These are phyloP conservation scores for Stenogyne calaminthoides DNA, from an alignment of 305 asterid species.

Conservation along the genomic window DNA sequence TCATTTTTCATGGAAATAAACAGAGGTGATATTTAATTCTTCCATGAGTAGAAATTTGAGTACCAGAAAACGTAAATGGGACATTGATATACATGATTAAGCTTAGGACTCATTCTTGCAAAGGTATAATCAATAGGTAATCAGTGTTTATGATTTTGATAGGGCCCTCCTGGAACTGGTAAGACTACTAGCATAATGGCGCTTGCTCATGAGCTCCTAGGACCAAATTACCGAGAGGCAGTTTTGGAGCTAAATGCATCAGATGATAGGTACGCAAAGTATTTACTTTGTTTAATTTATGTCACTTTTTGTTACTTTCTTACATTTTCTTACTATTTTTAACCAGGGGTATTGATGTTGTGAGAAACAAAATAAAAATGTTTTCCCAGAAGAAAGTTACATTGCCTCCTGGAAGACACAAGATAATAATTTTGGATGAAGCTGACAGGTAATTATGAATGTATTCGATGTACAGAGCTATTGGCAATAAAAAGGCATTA, in stretches of 20 bases:
- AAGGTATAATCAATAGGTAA: not conserved
- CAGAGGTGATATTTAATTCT: not conserved
- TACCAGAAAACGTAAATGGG: not conserved
- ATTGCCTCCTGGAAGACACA: slow-evolving; percentile 89
- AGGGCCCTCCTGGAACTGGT: slow-evolving; percentile 99
- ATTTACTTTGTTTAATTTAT: not conserved
- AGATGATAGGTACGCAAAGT: slow-evolving; percentile 68
- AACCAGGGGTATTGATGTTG: slow-evolving; percentile 91
- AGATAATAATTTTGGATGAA: slow-evolving; percentile 84
- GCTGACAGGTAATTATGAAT: slow-evolving; percentile 95
- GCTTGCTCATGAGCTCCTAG: slow-evolving; percentile 93
- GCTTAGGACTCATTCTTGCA: not conserved
- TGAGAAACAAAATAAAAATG: slow-evolving; percentile 97
- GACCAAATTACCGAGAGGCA: slow-evolving; percentile 85
- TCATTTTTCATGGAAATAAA: slow-evolving; percentile 6
- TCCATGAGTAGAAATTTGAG: not conserved
- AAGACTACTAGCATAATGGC: slow-evolving; percentile 95
- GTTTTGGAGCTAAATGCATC: slow-evolving; percentile 96
- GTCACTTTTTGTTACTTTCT: slow-evolving; percentile 17
- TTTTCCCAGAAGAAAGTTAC: slow-evolving; percentile 97
- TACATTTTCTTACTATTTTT: slow-evolving; percentile 3
- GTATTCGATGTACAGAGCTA: no score
- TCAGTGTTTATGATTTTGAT: slow-evolving; percentile 19
- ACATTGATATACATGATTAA: not conserved
- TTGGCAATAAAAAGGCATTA: no score